Conservation (phyloP, 208 protist genomes). For the Plasmodiophora brassicae region DNA sequence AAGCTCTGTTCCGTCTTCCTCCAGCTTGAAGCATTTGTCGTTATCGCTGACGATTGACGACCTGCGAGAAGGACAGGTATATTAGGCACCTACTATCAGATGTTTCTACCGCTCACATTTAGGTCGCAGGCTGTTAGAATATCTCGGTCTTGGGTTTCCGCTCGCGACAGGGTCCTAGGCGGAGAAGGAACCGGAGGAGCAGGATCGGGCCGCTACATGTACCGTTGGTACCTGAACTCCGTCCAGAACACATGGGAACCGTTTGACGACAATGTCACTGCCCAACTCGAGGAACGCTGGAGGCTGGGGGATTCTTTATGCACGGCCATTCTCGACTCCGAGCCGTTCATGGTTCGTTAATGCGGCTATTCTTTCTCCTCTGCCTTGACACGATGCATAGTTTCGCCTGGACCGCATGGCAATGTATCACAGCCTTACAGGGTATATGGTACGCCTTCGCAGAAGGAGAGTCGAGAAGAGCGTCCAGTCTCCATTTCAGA, state of each 20-base stretch:
- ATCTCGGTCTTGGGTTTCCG: neutral
- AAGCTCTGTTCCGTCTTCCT: neutral
- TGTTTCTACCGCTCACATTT: neutral
- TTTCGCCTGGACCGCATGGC: conserved; percentile 27
- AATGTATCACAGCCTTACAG: conserved; percentile 28
- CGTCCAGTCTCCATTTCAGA: neutral
- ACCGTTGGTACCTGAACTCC: conserved; percentile 28
- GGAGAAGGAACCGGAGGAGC: neutral
- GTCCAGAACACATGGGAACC: conserved; percentile 32
- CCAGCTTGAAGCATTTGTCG: neutral
- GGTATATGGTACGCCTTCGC: neutral
- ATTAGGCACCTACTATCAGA: neutral
- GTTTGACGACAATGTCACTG: conserved; percentile 16
- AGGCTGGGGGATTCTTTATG: neutral
- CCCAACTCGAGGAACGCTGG: conserved; percentile 20
- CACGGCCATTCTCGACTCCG: neutral
- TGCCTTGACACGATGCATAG: neutral
- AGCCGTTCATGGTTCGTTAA: neutral
- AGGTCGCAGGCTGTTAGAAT: conserved; percentile 1
- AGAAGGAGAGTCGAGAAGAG: neutral
- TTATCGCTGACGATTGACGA: neutral
- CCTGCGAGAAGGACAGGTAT: neutral
- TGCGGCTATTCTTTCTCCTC: neutral
- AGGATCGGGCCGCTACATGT: neutral
- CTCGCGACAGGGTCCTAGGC: neutral